Conservation (phyloP, 805 yeast species). For the Myxozyma melibiosi region DNA sequence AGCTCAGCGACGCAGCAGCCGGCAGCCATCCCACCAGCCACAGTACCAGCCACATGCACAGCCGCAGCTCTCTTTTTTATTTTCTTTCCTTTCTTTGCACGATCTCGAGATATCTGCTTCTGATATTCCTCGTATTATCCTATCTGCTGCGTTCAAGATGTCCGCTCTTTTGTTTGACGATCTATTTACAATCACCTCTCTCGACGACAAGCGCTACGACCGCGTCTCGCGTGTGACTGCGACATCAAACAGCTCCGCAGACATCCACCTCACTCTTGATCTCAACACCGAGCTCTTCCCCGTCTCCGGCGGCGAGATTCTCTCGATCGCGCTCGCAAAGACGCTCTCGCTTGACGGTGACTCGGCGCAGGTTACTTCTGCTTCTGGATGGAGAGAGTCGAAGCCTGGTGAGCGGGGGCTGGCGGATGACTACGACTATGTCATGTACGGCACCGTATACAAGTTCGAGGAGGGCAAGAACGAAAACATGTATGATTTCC, state of each 20-base stretch:
- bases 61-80: no score
- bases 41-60: no score
- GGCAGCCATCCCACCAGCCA: no score
- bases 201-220: slow-evolving; percentile 88
- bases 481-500: slow-evolving; percentile 48
- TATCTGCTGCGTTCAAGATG: slow-evolving; percentile 44
- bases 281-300: slow-evolving; percentile 92
- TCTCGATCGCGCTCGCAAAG: slow-evolving; percentile 85
- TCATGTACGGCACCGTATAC: slow-evolving; percentile 97
- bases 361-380: slow-evolving; percentile 44
- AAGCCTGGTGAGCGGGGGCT: slow-evolving; percentile 78
- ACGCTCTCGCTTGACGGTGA: slow-evolving; percentile 59
- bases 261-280: slow-evolving; percentile 82
- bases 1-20: no score
- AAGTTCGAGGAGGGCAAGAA: slow-evolving; percentile 86
- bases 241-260: slow-evolving; percentile 76
- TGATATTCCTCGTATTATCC: not conserved
- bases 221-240: slow-evolving; percentile 89
- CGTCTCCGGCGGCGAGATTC: slow-evolving; percentile 68
- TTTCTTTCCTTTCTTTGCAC: no score
- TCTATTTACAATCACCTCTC: slow-evolving; percentile 79
- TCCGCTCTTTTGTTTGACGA: slow-evolving; percentile 87
- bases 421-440: slow-evolving; percentile 97
- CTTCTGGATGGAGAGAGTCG: slow-evolving; percentile 80
- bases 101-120: no score